A percentile compares a stretch with the other conserved stretches of the same genome.
phyloP scores from a whole-genome alignment of 257 asterid species.

The Phtheirospermum japonicum region DNA sequence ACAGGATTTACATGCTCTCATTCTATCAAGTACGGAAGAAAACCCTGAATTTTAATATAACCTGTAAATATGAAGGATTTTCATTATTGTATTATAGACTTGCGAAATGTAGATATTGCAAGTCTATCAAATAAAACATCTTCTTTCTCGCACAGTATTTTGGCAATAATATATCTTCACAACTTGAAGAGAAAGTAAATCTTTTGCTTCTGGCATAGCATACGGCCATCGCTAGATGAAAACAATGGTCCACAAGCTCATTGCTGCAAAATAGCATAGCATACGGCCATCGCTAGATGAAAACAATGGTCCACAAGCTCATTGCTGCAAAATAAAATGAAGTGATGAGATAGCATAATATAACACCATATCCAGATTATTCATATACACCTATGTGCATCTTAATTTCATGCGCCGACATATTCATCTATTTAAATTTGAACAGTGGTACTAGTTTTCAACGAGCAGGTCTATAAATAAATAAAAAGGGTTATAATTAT shows the following conservation, averaged over 20 bases:
- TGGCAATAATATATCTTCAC: no score
- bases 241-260: conserved; percentile 54
- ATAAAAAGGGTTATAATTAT: no score
- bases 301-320: conserved; percentile 54
- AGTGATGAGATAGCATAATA: neutral
- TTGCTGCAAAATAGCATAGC: conserved; percentile 62
- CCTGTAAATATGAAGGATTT: no score
- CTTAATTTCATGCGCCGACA: neutral
- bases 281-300: conserved; percentile 61
- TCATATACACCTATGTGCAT: no score
- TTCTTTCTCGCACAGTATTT: no score
- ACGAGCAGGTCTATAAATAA: neutral
- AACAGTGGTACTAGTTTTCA: neutral
- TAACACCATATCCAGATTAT: neutral
- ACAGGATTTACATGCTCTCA: no score
- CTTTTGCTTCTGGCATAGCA: conserved; percentile 42
- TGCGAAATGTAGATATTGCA: no score
- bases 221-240: conserved; percentile 55
- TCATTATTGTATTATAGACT: no score
- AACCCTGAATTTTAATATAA: no score
- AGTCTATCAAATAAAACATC: no score
- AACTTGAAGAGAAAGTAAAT: conserved; percentile 31
- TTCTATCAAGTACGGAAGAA: no score
- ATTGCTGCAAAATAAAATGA: conserved; percentile 48
- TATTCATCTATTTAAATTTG: neutral